Evolutionary conservation across 1,284 basidiomycete genomes (phyloP).

Genomic region (Stygiomarasmius scandens): DNA sequence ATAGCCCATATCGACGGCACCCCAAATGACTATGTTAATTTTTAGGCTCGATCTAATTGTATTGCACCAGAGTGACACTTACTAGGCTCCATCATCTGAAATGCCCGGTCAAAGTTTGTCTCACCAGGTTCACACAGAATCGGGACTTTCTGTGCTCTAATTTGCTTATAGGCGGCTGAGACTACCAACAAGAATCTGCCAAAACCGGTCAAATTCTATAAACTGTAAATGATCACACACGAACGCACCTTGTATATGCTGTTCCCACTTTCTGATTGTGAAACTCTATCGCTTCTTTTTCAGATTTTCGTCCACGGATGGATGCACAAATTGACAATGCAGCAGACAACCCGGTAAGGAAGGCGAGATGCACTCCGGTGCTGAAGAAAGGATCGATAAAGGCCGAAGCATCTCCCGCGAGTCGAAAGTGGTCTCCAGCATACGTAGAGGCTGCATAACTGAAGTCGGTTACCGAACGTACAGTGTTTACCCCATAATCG

Average conservation of each 20-base stretch:
- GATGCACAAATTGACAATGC: constrained; percentile 55
- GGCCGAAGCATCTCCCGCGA: constrained; percentile 62
- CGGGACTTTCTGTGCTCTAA: too few relatives aligned
- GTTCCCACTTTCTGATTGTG: constrained; percentile 8
- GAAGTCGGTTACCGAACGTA: constrained; percentile 55
- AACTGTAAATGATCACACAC: not conserved
- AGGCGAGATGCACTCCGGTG: constrained; percentile 55
- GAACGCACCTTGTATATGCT: constrained; percentile 2
- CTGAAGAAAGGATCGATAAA: constrained; percentile 70
- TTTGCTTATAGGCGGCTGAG: too few relatives aligned
- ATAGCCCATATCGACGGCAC: too few relatives aligned
- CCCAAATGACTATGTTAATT: too few relatives aligned
- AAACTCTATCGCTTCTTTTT: constrained; percentile 39
- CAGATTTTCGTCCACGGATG: constrained; percentile 50
- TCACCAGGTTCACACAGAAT: too few relatives aligned
- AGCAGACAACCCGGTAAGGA: constrained; percentile 40
- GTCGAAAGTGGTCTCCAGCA: constrained; percentile 49
- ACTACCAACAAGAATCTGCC: too few relatives aligned
- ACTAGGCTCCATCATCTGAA: too few relatives aligned
- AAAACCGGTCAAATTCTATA: too few relatives aligned
- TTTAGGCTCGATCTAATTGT: too few relatives aligned
- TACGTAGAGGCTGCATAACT: constrained; percentile 57
- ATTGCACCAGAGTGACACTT: too few relatives aligned
- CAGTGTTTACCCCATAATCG: constrained; percentile 9
- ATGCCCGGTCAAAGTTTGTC: too few relatives aligned